Evolutionary conservation across 1,284 basidiomycete species (phyloP), one percentile per base, ranked within the genome.

Genomic region (Melampsora larici-populina): DNA sequence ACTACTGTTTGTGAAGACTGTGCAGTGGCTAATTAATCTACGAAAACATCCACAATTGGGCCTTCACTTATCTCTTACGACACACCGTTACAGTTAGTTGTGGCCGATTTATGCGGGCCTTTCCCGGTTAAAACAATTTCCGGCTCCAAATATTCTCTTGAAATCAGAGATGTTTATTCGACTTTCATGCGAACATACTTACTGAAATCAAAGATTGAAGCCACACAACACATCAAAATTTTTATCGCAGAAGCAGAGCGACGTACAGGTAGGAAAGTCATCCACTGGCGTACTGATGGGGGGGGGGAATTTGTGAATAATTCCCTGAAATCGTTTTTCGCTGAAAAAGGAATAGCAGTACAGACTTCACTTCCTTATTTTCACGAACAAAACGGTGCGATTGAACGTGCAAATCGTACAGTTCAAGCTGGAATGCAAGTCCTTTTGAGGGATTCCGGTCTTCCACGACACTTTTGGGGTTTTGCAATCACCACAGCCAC

Each of bases 361-460:
- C 49, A 71, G 26, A 26, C 18, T 1, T 33, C 18, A 17, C 21
- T 71, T 4, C 69, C 69, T 15, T 71, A 71, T 60, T n/a, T n/a
- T n/a, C n/a, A n/a, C n/a, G n/a, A n/a, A n/a, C n/a, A n/a, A n/a
- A n/a, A n/a, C n/a, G n/a, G 15, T 55, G 11, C 24, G 33, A 43
- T 71, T 1, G 69, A 71, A 36, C 49, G 36, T 11, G 55, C 17
- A 9, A 71, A 71, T 49, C 36, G 69, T 13, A 71, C 69, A 3
- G 60, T 71, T 29, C 46, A 29, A 18, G 55, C 31, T 31, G 33
- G 55, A 9, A 49, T 21, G 51, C n/a, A n/a, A 13, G 15, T 31
- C 8, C 4, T 71, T 3, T n/a, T 71, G 3, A 17, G 4, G 2
- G 36, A 43, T 18, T 31, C 24, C 2, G 33, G 33, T 24, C 36